Percentiles rank a stretch among this genome's conserved stretches.
Conservation (phyloP, 768 basidiomycete species). For the Wakefieldia striispora region DNA sequence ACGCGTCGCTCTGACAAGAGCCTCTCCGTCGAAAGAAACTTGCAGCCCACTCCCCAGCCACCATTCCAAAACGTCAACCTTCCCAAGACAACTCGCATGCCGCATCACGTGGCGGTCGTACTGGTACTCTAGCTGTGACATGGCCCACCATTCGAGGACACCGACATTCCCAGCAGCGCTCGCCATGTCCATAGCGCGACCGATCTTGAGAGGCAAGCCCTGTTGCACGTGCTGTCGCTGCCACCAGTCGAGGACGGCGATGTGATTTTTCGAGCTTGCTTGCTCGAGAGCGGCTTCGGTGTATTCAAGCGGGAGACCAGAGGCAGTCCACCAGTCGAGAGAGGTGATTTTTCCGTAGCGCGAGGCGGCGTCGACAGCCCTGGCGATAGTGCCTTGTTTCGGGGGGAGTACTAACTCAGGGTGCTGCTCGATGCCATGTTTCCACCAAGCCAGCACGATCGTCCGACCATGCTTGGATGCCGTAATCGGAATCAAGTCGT, state of each 20-base stretch:
- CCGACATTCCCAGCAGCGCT: slow-evolving; percentile 73
- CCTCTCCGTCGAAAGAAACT: slow-evolving; percentile 77
- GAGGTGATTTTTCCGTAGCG: slow-evolving; percentile 71
- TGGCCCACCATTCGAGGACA: slow-evolving; percentile 84
- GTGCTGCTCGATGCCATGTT: slow-evolving; percentile 58
- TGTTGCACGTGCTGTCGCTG: slow-evolving; percentile 49
- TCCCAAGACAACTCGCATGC: slow-evolving; percentile 77
- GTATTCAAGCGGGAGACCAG: slow-evolving; percentile 66
- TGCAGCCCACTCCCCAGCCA: slow-evolving; percentile 78
- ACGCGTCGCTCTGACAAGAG: slow-evolving; percentile 73
- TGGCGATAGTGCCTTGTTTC: slow-evolving; percentile 51
- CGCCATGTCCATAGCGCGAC: slow-evolving; percentile 84
- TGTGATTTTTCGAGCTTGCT: slow-evolving; percentile 74
- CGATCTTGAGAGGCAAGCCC: slow-evolving; percentile 70
- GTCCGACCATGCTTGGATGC: slow-evolving; percentile 76
- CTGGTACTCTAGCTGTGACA: slow-evolving; percentile 72
- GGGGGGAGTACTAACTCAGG: slow-evolving; percentile 59
- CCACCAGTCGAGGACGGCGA: slow-evolving; percentile 86
- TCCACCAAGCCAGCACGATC: slow-evolving; percentile 80
- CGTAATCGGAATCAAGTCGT: slow-evolving; percentile 70
- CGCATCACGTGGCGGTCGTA: slow-evolving; percentile 77
- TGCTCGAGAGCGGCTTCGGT: slow-evolving; percentile 78
- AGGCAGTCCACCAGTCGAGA: slow-evolving; percentile 79
- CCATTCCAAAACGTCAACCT: slow-evolving; percentile 79
- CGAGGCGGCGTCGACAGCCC: slow-evolving; percentile 78